A percentile compares a stretch with the other conserved stretches of the same genome.
Evolutionary conservation across 2,329 filamentous ascomycete genomes (phyloP).

Genomic region (Talaromyces atroroseus): DNA sequence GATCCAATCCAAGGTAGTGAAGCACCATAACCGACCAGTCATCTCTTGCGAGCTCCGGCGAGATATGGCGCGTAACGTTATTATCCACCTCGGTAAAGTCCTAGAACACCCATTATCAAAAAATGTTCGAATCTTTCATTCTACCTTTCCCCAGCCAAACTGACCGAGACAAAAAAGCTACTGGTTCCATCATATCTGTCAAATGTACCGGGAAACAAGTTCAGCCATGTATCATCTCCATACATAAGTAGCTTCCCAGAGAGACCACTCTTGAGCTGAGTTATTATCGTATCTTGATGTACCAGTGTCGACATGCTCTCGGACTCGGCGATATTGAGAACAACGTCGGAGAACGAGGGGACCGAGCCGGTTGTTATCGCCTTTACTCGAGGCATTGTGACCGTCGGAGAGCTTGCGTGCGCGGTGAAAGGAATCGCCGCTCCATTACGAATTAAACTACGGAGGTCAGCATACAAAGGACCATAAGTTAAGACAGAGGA

Average conservation of each 20-base stretch:
- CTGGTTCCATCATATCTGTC: conserved; percentile 84
- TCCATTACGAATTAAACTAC: conserved; percentile 75
- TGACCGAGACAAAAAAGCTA: conserved; percentile 94
- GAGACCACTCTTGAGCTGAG: conserved; percentile 72
- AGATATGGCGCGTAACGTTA: conserved; percentile 89
- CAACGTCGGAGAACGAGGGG: conserved; percentile 95
- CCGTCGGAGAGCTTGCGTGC: conserved; percentile 91
- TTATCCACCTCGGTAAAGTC: conserved; percentile 97
- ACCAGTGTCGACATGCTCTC: conserved; percentile 85
- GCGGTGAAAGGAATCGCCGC: conserved; percentile 88
- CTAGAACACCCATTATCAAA: conserved; percentile 40
- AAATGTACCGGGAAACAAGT: conserved; percentile 88
- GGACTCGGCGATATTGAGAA: conserved; percentile 91
- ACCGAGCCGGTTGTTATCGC: conserved; percentile 96
- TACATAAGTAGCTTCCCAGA: conserved; percentile 83
- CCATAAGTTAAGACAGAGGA: neutral
- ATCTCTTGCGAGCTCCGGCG: conserved; percentile 63
- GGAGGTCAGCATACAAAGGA: neutral
- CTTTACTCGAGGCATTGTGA: conserved; percentile 97
- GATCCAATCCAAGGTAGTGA: conserved; percentile 92
- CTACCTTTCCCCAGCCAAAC: conserved; percentile 30
- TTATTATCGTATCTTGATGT: conserved; percentile 90
- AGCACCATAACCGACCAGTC: conserved; percentile 95
- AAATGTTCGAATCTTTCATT: neutral
- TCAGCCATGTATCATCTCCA: conserved; percentile 97